phyloP scores from a whole-genome alignment of 1,139 yeast species.

The Suhomyces anneliseae region DNA sequence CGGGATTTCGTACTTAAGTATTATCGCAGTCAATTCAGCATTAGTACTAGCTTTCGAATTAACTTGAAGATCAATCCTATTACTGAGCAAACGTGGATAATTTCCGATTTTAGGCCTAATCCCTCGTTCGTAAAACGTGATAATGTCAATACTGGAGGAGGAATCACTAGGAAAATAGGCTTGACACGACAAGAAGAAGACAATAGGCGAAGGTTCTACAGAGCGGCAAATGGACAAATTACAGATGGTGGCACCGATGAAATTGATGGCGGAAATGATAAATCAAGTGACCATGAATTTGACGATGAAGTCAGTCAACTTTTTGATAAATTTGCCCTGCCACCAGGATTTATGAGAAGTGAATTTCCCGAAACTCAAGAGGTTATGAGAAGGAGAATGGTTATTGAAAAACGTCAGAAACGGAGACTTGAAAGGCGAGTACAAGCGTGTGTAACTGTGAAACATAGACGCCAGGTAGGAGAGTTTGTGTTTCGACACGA shows the following conservation, averaged over 20 bases:
- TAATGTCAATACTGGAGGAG: conserved; percentile 8
- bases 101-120: conserved; percentile 48
- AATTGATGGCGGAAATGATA: conserved; percentile 4
- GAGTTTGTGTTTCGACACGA: conserved; percentile 19
- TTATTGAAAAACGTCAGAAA: conserved; percentile 15
- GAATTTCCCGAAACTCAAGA: conserved; percentile 68
- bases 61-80: conserved; percentile 26
- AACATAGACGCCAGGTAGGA: conserved; percentile 17
- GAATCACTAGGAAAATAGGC: conserved; percentile 25
- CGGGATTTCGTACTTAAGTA: conserved; percentile 29
- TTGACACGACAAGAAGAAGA: conserved; percentile 32
- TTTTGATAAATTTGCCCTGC: conserved; percentile 52
- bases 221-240: conserved; percentile 16
- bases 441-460: conserved; percentile 13
- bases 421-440: conserved; percentile 15
- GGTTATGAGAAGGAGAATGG: conserved; percentile 12
- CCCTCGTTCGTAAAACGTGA: conserved; percentile 23
- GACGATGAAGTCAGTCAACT: conserved; percentile 24
- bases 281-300: conserved; percentile 7
- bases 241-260: conserved; percentile 9
- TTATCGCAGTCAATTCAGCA: conserved; percentile 23
- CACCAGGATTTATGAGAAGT: conserved; percentile 64
- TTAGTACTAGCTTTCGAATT: conserved; percentile 19
- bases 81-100: conserved; percentile 33
- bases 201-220: conserved; percentile 29